These are phyloP conservation scores for Fusarium abutilonis DNA, from an alignment of 2,329 filamentous ascomycete species.

Conservation along the genomic window DNA sequence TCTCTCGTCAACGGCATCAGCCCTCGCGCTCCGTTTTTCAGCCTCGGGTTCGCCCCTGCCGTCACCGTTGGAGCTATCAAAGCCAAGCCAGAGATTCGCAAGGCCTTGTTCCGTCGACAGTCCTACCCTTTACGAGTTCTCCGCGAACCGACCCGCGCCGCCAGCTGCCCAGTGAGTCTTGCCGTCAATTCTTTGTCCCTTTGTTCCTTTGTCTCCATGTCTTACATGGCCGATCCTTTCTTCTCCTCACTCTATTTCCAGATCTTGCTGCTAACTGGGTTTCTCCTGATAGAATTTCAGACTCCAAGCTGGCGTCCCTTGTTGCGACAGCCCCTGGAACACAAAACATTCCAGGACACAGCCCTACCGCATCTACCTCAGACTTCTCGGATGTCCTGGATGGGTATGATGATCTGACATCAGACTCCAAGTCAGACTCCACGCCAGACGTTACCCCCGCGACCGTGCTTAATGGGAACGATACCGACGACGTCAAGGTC, in stretches of 20 bases:
- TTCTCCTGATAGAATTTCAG: constrained; percentile 38
- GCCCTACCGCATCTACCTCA: constrained; percentile 58
- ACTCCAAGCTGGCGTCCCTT: constrained; percentile 41
- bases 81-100: constrained; percentile 64
- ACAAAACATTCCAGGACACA: constrained; percentile 54
- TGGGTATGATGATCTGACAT: constrained; percentile 57
- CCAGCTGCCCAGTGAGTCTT: constrained; percentile 45
- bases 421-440: constrained; percentile 48
- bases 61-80: constrained; percentile 55
- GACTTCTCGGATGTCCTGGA: constrained; percentile 55
- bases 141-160: constrained; percentile 42
- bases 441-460: constrained; percentile 42
- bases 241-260: constrained; percentile 9
- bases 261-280: constrained; percentile 45
- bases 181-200: not conserved
- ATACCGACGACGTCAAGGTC: constrained; percentile 43
- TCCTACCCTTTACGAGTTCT: constrained; percentile 70
- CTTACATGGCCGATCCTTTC: constrained; percentile 8
- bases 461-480: constrained; percentile 40
- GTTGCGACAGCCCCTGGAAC: constrained; percentile 40
- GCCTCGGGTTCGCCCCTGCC: constrained; percentile 42
- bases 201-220: constrained; percentile 22
- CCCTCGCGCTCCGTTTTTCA: constrained; percentile 41
- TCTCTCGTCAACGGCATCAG: constrained; percentile 60
- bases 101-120: constrained; percentile 67